These are phyloP conservation scores for Pisolithus albus DNA, from an alignment of 768 basidiomycete genomes.

Conservation along the genomic window DNA sequence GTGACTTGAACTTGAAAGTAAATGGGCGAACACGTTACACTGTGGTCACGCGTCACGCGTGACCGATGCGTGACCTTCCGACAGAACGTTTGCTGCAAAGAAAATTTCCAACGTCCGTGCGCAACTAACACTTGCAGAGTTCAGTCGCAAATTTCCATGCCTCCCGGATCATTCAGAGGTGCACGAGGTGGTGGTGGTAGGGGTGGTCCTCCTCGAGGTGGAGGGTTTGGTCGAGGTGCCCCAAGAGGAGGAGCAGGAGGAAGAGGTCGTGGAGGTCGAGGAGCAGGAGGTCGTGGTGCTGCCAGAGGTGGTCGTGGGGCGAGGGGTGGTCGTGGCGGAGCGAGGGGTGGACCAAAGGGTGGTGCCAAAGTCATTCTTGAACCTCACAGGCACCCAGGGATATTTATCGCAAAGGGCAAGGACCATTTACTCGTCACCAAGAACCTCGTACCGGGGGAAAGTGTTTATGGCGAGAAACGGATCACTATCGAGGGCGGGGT, in stretches of 20 bases:
- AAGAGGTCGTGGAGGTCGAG: slow-evolving; percentile 31
- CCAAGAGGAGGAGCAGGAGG: slow-evolving; percentile 36
- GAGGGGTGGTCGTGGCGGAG: slow-evolving; percentile 52
- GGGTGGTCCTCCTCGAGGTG: slow-evolving; percentile 19
- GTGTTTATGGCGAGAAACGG: slow-evolving; percentile 97
- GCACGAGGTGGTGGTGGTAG: slow-evolving; percentile 33
- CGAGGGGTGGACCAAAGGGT: slow-evolving; percentile 66
- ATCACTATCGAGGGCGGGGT: slow-evolving; percentile 75
- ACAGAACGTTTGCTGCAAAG: not conserved
- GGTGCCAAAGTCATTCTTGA: slow-evolving; percentile 89
- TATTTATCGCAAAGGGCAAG: slow-evolving; percentile 97
- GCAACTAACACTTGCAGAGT: slow-evolving; percentile 24
- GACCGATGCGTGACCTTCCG: not conserved
- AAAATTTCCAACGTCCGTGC: not conserved
- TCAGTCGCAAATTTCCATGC: slow-evolving; percentile 13
- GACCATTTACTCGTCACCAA: slow-evolving; percentile 96
- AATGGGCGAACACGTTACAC: not conserved
- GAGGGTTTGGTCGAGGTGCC: slow-evolving; percentile 33
- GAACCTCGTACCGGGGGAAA: slow-evolving; percentile 95
- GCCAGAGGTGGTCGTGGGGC: slow-evolving; percentile 40
- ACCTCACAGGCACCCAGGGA: slow-evolving; percentile 88
- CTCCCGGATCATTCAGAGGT: slow-evolving; percentile 8
- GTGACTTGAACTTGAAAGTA: too few relatives aligned
- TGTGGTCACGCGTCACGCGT: not conserved
- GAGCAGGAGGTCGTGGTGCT: slow-evolving; percentile 32